Evolutionary conservation across 1,284 basidiomycete genomes (phyloP).

Genomic region (Irpex sp.): DNA sequence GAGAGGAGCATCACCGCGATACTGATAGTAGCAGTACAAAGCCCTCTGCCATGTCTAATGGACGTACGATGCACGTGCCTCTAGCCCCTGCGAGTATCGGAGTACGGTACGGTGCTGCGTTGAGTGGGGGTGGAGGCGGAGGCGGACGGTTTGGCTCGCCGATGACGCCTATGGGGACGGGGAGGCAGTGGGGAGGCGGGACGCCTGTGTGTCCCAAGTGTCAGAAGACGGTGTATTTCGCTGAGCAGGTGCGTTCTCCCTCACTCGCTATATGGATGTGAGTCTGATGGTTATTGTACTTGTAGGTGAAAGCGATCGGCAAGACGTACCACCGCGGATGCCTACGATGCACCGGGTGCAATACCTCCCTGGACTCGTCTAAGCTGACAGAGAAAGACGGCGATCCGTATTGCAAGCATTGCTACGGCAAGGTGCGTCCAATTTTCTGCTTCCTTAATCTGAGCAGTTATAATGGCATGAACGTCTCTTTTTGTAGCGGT

Average conservation of each 20-base stretch:
- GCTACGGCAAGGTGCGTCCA: slow-evolving; percentile 63
- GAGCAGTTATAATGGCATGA: background rate
- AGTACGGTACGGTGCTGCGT: slow-evolving; percentile 47
- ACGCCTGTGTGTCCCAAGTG: slow-evolving; percentile 57
- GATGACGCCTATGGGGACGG: slow-evolving; percentile 25
- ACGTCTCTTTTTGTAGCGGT: slow-evolving; percentile 36
- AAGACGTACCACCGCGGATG: slow-evolving; percentile 78
- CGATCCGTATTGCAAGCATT: slow-evolving; percentile 62
- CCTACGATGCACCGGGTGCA: slow-evolving; percentile 67
- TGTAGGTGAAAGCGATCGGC: slow-evolving; percentile 67
- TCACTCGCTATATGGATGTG: background rate
- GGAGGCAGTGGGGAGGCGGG: slow-evolving; percentile 38
- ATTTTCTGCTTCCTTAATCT: background rate
- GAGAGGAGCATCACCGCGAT: background rate
- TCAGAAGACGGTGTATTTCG: slow-evolving; percentile 58
- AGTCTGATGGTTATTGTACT: background rate
- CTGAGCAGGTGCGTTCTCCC: slow-evolving; percentile 46
- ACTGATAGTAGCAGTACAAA: background rate
- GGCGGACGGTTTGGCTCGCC: slow-evolving; percentile 22
- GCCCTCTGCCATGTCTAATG: background rate
- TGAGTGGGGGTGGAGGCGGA: slow-evolving; percentile 26
- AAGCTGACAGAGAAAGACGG: slow-evolving; percentile 72
- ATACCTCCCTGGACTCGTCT: slow-evolving; percentile 60
- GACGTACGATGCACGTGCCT: slow-evolving; percentile 19
- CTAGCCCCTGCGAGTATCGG: slow-evolving; percentile 42